These are phyloP conservation scores for Gossypium ekmanianum DNA, from an alignment of 345 rosid species.

Conservation along the genomic window DNA sequence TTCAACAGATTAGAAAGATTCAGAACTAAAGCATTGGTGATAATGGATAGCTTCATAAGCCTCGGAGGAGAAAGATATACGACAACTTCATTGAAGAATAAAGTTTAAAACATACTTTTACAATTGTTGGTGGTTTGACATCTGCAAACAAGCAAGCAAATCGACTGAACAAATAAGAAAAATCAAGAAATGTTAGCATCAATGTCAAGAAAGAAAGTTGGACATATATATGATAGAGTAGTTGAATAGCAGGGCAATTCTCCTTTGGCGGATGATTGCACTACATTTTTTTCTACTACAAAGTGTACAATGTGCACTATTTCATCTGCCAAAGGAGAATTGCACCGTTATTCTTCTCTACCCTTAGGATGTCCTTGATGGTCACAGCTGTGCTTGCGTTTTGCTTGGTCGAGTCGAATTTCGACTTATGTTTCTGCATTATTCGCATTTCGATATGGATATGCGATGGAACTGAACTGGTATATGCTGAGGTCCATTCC, in stretches of 20 bases:
- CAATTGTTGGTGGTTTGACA: background rate
- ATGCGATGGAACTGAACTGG: constrained; percentile 22
- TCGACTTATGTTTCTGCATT: constrained; percentile 14
- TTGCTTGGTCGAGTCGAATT: constrained; percentile 1
- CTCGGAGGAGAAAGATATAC: background rate
- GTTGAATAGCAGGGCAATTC: constrained; percentile 55
- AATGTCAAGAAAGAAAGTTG: constrained; percentile 11
- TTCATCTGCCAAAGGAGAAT: constrained; percentile 39
- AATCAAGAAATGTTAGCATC: background rate
- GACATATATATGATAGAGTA: background rate
- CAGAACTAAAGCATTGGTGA: background rate
- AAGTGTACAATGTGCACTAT: background rate
- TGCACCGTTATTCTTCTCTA: constrained; percentile 39
- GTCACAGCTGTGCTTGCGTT: background rate
- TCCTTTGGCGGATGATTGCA: constrained; percentile 45
- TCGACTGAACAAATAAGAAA: background rate
- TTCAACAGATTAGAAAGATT: background rate
- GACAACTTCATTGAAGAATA: background rate
- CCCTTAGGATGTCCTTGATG: constrained; percentile 8
- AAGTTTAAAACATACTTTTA: background rate
- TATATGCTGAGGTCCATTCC: constrained; percentile 36
- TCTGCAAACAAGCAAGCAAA: background rate
- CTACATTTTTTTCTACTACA: background rate
- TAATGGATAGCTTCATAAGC: background rate
- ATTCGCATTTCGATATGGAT: constrained; percentile 38